Evolutionary conservation across 1,284 basidiomycete genomes (phyloP), one percentile per base, ranked within the genome.

Genomic region (Ustilago nuda): DNA sequence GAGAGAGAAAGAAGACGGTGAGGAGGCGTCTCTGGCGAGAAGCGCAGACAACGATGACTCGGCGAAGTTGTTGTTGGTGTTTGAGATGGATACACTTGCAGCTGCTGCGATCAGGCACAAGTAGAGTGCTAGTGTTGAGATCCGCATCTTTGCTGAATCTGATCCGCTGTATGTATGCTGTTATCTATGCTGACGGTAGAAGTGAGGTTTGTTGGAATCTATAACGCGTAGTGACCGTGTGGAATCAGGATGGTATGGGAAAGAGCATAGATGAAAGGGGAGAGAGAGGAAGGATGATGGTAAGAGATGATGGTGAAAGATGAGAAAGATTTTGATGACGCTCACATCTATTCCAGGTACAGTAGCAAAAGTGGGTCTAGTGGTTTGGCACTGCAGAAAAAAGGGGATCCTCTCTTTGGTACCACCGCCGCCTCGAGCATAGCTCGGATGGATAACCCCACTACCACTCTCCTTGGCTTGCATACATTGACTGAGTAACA

Each of bases 61-160:
- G 19, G 58, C 59, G n/a, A 13, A 27, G 23, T 27, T n/a, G 5
- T 17, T 56, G 45, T 57, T 36, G 19, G 19, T 12, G 41, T 13
- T 60, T 12, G 54, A 32, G 32, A 64, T 53, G 56, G 61, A 61
- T 15, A 54, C 67, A 27, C 62, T 61, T 2, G 68, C 62, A 11
- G 68, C 62, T 2, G 62, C 62, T 8, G 56, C 58, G 15, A 70
- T 6, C 30, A 70, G 62, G 35, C 54, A 55, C 2, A 62, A 65
- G 30, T 35, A 65, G 35, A 70, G 36, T 2, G 62, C 68, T 15
- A 70, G 17, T 32, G 36, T 27, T 35, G 58, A 41, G 50, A 70
- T n/a, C 5, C 59, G 58, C 68, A 70, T 70, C 23, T 13, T 57
- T 50, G 48, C 4, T 32, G 30, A 17, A 4, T 50, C 9, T 32